These are phyloP conservation scores for Emergomyces orientalis DNA, from an alignment of 2,329 filamentous ascomycete genomes.

Conservation along the genomic window DNA sequence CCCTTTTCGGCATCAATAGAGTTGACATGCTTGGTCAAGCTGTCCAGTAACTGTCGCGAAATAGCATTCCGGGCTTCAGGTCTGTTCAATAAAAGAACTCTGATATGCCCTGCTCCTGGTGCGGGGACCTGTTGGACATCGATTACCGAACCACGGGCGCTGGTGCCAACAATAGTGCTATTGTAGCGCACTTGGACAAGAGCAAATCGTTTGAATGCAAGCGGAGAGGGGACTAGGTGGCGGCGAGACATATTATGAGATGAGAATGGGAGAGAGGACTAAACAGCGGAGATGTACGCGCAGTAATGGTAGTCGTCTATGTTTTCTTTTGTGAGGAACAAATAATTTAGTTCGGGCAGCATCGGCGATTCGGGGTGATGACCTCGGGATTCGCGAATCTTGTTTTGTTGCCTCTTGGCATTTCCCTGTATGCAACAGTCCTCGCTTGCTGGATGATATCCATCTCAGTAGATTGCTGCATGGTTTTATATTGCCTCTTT, in stretches of 20 bases:
- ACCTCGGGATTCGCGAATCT: background rate
- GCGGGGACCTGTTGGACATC: slow-evolving; percentile 67
- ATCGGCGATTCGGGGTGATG: background rate
- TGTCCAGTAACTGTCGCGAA: slow-evolving; percentile 63
- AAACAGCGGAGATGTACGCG: background rate
- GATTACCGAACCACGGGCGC: slow-evolving; percentile 38
- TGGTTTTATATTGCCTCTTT: background rate
- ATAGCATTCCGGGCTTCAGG: slow-evolving; percentile 84
- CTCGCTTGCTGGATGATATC: background rate
- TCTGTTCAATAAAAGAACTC: slow-evolving; percentile 78
- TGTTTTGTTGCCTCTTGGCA: background rate
- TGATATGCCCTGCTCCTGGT: slow-evolving; percentile 71
- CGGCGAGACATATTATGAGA: slow-evolving; percentile 26
- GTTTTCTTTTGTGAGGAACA: background rate
- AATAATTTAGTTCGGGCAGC: background rate
- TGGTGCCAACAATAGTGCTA: slow-evolving; percentile 27
- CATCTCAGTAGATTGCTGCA: background rate
- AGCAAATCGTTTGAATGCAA: slow-evolving; percentile 19
- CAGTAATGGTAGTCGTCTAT: background rate
- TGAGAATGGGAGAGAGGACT: background rate
- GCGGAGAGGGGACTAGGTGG: slow-evolving; percentile 18
- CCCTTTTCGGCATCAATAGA: slow-evolving; percentile 54
- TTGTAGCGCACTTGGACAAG: slow-evolving; percentile 22
- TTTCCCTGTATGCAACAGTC: background rate
- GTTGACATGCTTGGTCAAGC: slow-evolving; percentile 63